A percentile compares a stretch with the other conserved stretches of the same genome.
These are phyloP conservation scores for Prunus mongolica DNA, from an alignment of 306 rosid species.

Conservation along the genomic window DNA sequence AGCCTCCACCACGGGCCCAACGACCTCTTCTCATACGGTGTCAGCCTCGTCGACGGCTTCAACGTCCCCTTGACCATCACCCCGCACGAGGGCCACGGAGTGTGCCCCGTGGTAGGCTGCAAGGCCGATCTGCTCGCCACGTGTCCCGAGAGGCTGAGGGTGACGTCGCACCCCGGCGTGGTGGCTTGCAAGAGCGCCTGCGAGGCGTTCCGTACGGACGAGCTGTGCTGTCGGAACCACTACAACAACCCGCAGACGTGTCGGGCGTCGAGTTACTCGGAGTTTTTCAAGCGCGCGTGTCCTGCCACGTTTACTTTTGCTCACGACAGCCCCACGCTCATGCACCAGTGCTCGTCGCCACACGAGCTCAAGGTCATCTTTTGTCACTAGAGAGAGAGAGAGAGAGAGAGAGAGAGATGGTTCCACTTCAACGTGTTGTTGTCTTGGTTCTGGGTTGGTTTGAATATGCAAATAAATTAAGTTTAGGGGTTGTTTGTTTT, in stretches of 20 bases:
- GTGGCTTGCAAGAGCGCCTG: conserved; percentile 93
- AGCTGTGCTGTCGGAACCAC: conserved; percentile 68
- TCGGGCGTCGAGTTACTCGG: conserved; percentile 41
- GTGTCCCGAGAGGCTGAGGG: conserved; percentile 54
- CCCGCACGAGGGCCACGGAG: conserved; percentile 86
- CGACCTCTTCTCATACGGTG: conserved; percentile 74
- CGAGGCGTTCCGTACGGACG: conserved; percentile 64
- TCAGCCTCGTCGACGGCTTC: conserved; percentile 89
- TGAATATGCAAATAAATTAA: not conserved
- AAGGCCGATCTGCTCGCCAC: conserved; percentile 49
- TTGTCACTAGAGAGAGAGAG: conserved; percentile 44
- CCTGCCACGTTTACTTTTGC: conserved; percentile 69
- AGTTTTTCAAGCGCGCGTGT: conserved; percentile 69
- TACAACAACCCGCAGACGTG: conserved; percentile 64
- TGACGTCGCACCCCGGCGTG: conserved; percentile 45
- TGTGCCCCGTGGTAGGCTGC: conserved; percentile 85
- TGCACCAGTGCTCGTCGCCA: conserved; percentile 87
- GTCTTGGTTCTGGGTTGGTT: not conserved
- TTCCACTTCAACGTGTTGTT: not conserved
- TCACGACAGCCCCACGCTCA: conserved; percentile 67
- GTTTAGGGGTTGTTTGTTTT: not conserved
- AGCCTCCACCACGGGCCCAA: conserved; percentile 58
- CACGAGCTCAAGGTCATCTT: conserved; percentile 90
- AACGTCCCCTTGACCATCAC: conserved; percentile 75
- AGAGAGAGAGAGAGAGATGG: not conserved